These are phyloP conservation scores for Avena insularis DNA, from an alignment of 176 grass and related monocot species.

Conservation along the genomic window DNA sequence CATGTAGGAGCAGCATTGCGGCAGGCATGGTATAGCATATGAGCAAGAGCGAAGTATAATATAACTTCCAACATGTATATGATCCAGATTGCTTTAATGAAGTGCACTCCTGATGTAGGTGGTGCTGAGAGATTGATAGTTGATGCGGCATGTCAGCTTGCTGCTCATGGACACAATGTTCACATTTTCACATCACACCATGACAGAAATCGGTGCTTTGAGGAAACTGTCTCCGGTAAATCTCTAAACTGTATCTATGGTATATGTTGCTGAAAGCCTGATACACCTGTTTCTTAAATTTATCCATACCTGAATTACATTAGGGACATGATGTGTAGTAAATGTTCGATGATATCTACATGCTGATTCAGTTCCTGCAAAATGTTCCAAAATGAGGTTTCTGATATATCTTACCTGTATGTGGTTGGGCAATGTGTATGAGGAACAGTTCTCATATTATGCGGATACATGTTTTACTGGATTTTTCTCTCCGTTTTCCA, in stretches of 20 bases:
- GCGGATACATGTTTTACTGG: neutral
- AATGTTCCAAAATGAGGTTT: neutral
- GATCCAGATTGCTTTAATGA: neutral
- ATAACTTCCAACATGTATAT: neutral
- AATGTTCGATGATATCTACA: neutral
- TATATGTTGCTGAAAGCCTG: neutral
- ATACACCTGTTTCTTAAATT: neutral
- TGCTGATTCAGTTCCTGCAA: constrained; percentile 24
- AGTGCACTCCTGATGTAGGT: constrained; percentile 43
- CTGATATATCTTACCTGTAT: neutral
- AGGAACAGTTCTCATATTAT: neutral
- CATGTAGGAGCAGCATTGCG: neutral
- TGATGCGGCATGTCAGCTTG: constrained; percentile 86
- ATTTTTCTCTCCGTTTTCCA: constrained; percentile 35
- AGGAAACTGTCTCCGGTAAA: constrained; percentile 90
- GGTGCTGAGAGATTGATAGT: constrained; percentile 96
- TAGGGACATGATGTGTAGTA: neutral
- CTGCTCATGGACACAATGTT: constrained; percentile 73
- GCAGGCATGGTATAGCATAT: neutral
- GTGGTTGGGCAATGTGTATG: neutral
- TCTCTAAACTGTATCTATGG: neutral
- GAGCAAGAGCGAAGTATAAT: neutral
- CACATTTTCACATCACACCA: constrained; percentile 96
- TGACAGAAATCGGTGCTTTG: constrained; percentile 90
- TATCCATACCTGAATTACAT: neutral